Evolutionary conservation across 176 grass and related monocot genomes (phyloP).

Genomic region (Panicum miliaceum): DNA sequence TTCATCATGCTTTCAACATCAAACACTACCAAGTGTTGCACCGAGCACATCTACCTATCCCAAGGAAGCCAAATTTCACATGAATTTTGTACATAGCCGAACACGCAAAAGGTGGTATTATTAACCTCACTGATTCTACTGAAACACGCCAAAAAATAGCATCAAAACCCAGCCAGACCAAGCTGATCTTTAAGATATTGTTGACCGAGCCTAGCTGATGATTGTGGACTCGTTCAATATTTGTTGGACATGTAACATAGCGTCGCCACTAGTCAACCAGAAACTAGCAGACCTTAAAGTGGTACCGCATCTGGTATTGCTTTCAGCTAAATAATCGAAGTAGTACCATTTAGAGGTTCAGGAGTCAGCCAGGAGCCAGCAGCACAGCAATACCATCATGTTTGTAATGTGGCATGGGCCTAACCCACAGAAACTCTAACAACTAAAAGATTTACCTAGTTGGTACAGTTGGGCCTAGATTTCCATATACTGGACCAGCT

Average conservation of each 20-base stretch:
- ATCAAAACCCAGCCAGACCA: not conserved
- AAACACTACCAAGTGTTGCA: not conserved
- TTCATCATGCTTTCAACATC: not conserved
- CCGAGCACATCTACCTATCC: not conserved
- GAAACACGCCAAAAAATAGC: not conserved
- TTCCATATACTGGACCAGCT: not conserved
- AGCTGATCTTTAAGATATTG: not conserved
- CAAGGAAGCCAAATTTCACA: not conserved
- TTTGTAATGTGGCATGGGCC: not conserved
- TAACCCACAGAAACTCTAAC: not conserved
- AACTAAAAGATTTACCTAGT: constrained; percentile 4
- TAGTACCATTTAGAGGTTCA: not conserved
- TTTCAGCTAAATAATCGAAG: constrained; percentile 5
- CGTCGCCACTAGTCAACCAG: not conserved
- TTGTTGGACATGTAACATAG: not conserved
- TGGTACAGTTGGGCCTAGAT: not conserved
- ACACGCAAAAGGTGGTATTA: not conserved
- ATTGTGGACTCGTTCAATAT: not conserved
- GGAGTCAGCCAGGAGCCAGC: not conserved
- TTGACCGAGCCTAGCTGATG: not conserved
- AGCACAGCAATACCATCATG: not conserved
- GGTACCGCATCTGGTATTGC: not conserved
- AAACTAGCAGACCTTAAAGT: constrained; percentile 8
- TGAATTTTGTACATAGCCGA: not conserved
- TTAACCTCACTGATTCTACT: not conserved